Base-by-base conservation (phyloP, 2,329 filamentous ascomycete genomes). In the Aspergillus flavus region DNA sequence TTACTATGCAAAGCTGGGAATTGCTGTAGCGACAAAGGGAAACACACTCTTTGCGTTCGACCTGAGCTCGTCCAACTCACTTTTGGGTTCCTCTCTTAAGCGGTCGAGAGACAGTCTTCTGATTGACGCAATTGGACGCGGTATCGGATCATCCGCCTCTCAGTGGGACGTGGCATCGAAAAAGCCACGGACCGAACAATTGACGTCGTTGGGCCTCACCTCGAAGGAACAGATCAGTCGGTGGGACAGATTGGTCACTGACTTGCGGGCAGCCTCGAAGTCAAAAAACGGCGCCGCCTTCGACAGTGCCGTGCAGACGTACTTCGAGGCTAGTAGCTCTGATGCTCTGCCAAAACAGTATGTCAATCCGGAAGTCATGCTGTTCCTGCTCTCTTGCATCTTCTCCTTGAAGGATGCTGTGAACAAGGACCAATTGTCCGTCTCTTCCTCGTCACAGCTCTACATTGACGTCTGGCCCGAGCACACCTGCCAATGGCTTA, bases 41-140 rank as follows among this genome's bases (percentile, higher is more conserved):
- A 78, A 75, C 43, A 76, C 76, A 6, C 69, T 83, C n/a, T 68
- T 82, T 52, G 78, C 78, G 5, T 80, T 83, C 58, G 81, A 83
- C 61, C 66, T 83, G 53, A 76, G 71, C 45, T 69, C 75, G 28
- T 68, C 76, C 21, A 66, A 76, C 55, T 71, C 65, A 34, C 66
- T 71, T 11, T 67, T 69, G 4, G 72, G 69, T 7, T 66, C 69
- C 19, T 75, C 72, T 28, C 69, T 76, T n/a, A 81, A 81, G 68
- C 73, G 78, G 10, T 72, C 76, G 7, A 72, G 77, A 23, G 77
- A 79, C 58, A 78, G 78, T 12, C 72, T 80, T 16, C 67, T 81
- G 26, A 77, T 80, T 36, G 78, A 81, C 65, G 76, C 79, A 11
- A 79, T 81, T 63, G 79, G 79, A 11, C 76, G 78, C 39, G 79